Evolutionary conservation across 2,329 filamentous ascomycete species (phyloP).

Genomic region (Nemania sp.): DNA sequence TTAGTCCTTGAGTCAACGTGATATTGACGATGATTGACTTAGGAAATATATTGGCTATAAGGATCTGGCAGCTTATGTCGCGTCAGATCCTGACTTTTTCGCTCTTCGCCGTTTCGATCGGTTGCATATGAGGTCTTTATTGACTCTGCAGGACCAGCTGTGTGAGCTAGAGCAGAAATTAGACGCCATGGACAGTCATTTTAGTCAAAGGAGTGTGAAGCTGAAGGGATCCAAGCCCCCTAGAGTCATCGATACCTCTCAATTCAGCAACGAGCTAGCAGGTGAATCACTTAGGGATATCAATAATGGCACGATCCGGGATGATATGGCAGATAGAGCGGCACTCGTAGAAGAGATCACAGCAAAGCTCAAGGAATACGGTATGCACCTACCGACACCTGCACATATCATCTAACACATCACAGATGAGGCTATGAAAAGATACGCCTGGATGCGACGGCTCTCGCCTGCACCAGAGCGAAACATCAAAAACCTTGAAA

Average conservation of each 20-base stretch:
- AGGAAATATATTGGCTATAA: slow-evolving; percentile 2
- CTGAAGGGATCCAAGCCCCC: neutral
- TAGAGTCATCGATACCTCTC: neutral
- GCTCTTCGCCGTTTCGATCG: neutral
- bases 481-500: neutral
- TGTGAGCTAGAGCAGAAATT: neutral
- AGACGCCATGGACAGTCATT: neutral
- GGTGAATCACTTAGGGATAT: neutral
- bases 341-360: neutral
- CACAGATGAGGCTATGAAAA: neutral
- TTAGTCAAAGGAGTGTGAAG: neutral
- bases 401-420: neutral
- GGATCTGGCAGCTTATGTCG: neutral
- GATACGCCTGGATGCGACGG: slow-evolving; percentile 5
- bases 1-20: neutral
- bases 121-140: neutral
- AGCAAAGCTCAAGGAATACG: slow-evolving; percentile 5
- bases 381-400: neutral
- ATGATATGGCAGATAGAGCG: neutral
- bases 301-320: slow-evolving; percentile 12
- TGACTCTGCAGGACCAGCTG: neutral
- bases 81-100: neutral
- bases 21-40: too few species aligned
- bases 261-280: neutral
- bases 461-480: neutral